phyloP scores from a whole-genome alignment of 208 protist species.

The Eutreptiella sp. region DNA sequence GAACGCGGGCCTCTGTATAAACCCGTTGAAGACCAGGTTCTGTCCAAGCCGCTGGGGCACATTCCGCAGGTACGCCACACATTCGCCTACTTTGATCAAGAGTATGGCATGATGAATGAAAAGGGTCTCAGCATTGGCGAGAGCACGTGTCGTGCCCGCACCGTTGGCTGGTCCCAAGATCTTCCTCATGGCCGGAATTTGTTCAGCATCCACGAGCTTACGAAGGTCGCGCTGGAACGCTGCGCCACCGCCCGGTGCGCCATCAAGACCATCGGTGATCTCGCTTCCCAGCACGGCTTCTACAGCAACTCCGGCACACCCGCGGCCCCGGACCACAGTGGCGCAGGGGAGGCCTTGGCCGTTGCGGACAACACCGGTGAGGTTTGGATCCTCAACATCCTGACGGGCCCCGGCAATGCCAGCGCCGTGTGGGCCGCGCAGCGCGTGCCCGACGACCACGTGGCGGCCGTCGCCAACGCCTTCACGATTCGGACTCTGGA shows the following conservation, averaged over 20 bases:
- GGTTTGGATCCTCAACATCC: constrained; percentile 38
- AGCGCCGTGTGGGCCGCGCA: constrained; percentile 39
- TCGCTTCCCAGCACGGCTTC: constrained; percentile 37
- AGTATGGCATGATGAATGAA: too few relatives aligned
- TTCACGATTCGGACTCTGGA: constrained; percentile 34
- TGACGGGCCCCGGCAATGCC: not conserved
- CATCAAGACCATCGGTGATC: constrained; percentile 32
- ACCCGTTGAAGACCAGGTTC: too few relatives aligned
- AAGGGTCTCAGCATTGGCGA: too few relatives aligned
- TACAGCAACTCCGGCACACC: constrained; percentile 5
- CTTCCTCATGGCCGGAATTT: constrained; percentile 8
- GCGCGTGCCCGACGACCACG: constrained; percentile 35
- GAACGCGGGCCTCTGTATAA: too few relatives aligned
- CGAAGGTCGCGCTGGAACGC: constrained; percentile 27
- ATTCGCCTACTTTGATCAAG: too few relatives aligned
- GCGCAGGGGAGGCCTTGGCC: constrained; percentile 26
- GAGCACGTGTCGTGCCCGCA: too few relatives aligned
- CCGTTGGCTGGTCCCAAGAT: too few relatives aligned
- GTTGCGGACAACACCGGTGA: constrained; percentile 18
- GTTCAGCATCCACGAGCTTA: constrained; percentile 30
- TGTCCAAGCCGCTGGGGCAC: too few relatives aligned
- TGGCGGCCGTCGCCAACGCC: constrained; percentile 31
- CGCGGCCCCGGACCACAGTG: too few relatives aligned
- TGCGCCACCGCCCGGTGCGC: constrained; percentile 24
- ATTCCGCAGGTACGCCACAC: too few relatives aligned